Percentiles rank a stretch among this genome's conserved stretches.
Evolutionary conservation across 805 yeast genomes (phyloP).

Genomic region (Saccharomycodes ludwigii): DNA sequence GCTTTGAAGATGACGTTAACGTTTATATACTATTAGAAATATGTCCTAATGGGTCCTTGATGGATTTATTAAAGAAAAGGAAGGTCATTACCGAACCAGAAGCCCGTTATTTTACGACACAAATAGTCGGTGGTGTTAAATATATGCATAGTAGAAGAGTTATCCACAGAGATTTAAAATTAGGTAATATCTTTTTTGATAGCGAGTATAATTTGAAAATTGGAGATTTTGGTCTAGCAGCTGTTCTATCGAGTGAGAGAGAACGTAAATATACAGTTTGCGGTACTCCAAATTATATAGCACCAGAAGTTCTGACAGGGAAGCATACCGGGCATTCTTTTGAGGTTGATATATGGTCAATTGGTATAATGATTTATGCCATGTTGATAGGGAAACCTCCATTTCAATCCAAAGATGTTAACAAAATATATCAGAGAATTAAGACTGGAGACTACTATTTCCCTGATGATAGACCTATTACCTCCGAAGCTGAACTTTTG

Average conservation of each 20-base stretch:
- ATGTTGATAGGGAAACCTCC: constrained; percentile 92
- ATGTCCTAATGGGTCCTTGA: constrained; percentile 87
- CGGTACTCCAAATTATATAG: constrained; percentile 97
- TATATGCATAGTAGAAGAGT: constrained; percentile 88
- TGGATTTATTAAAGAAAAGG: constrained; percentile 82
- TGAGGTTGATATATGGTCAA: constrained; percentile 96
- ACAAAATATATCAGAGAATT: constrained; percentile 84
- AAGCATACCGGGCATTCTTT: constrained; percentile 81
- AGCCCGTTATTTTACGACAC: constrained; percentile 80
- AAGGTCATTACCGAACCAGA: constrained; percentile 84
- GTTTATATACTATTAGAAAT: constrained; percentile 90
- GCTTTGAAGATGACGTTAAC: constrained; percentile 92
- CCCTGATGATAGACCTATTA: constrained; percentile 55
- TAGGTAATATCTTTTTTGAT: constrained; percentile 93
- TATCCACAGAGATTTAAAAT: constrained; percentile 89
- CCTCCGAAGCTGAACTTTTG: constrained; percentile 60
- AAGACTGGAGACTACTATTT: constrained; percentile 68
- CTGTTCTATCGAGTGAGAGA: constrained; percentile 59
- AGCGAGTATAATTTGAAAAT: constrained; percentile 87
- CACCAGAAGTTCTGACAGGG: constrained; percentile 83
- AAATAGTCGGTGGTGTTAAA: constrained; percentile 85
- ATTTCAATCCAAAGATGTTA: constrained; percentile 90
- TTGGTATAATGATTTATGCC: constrained; percentile 94
- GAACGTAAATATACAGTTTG: constrained; percentile 88
- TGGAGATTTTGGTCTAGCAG: constrained; percentile 98